Evolutionary conservation across 108 stramenopile genomes (phyloP), one percentile per base, ranked within the genome.

Genomic region (Nitzschia sp.): DNA sequence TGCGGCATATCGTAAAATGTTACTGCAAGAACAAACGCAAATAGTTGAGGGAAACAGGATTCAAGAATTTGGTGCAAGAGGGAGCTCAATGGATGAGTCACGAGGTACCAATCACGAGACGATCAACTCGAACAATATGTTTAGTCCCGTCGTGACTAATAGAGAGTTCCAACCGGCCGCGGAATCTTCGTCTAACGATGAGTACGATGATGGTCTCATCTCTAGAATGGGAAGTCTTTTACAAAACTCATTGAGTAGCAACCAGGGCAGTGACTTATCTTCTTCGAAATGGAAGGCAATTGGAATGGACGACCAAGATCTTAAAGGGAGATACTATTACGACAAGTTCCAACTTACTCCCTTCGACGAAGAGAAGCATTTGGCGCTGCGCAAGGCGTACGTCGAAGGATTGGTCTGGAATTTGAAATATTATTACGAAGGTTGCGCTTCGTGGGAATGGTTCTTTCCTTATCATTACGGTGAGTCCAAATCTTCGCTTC

Each of bases 401-500:
- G 78, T 97, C 27, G 91, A 95, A 78, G 98, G 97, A 0, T 64
- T 99, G 32, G 91, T 95, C 42, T 99, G 99, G 99, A 93, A 83
- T 67, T 72, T 98, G n/a, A 84, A 90, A 65, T 99, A 99, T 71
- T 98, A 97, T 75, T 73, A 78, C 68, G 78, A 91, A 68, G 98
- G 98, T 26, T 93, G 92, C 59, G 81, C 75, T 34, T 93, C 90
- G 21, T 99, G 99, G 99, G 93, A 95, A 42, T 99, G 98, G 98
- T 99, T 86, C 80, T 99, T 95, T 82, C 99, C 99, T 0, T 97
- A 97, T 77, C 90, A 96, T 31, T 98, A 99, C 64, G 97, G 91
- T 54, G 85, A 82, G 29, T 34, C 61, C 21, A 51, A 51, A n/a
- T n/a, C n/a, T n/a, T n/a, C n/a, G n/a, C n/a, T n/a, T n/a, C n/a